Base-by-base conservation (phyloP, 495 filamentous ascomycete genomes). In the Acidiella bohemica region DNA sequence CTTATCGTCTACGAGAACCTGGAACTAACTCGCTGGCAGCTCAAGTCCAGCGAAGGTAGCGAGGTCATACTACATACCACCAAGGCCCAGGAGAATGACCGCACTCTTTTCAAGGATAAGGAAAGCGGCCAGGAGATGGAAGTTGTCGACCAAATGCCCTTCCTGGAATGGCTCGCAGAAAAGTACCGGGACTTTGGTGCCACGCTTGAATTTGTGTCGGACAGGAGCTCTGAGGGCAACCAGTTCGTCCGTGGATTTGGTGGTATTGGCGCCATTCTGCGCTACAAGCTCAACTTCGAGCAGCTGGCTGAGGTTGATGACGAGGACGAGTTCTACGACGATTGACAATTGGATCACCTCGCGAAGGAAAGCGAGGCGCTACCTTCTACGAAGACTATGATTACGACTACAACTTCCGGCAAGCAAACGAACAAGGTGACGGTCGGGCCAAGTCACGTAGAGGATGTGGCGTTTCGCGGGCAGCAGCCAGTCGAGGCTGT, bases 271-370 rank as follows among this genome's bases (percentile, higher is more conserved):
- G 88, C 88, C 32, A 78, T 97, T 52, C 77, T 97, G 57, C 83
- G 90, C 46, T 97, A 97, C 76, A 96, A 95, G 68, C 82, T 97
- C 68, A 97, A 97, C 69, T 97, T 97, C 68, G 90, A 97, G 66
- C 92, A 97, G 62, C 74, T 97, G 60, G 82, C 81, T 54, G 92
- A 97, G 63, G 73, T 78, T 53, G 78, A 82, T 62, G 90, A 95
- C 63, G 90, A 97, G 63, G 90, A 96, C 68, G 87, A 96, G 56
- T 95, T 93, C 69, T 96, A 96, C 66, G 90, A 96, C 67, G 86
- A 93, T 90, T 94, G 86, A 94, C 83, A 79, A 70, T 79, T 75
- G 69, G 71, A 81, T 72, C 67, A 68, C 85, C 84, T 93, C 84
- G 84, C 79, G 67, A 53, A 63, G 59, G 70, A n/a, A n/a, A n/a